Evolutionary conservation across 108 stramenopile species (phyloP).

Genomic region (Stephanodiscus triporus): DNA sequence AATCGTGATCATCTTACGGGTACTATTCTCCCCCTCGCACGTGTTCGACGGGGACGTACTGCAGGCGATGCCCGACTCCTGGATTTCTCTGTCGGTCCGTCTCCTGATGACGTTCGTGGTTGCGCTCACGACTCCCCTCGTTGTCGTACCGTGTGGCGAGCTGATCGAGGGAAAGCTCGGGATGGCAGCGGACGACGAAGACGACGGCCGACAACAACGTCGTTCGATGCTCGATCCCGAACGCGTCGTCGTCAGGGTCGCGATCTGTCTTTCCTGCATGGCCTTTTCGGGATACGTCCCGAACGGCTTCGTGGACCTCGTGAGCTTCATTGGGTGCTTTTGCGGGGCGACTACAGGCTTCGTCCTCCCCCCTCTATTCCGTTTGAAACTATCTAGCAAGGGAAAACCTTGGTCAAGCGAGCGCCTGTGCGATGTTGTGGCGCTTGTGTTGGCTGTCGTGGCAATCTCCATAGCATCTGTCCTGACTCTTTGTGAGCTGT

Average conservation of each 20-base stretch:
- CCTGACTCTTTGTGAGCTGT: slow-evolving; percentile 18
- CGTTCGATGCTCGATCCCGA: neutral
- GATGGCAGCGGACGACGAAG: neutral
- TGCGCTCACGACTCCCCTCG: slow-evolving; percentile 65
- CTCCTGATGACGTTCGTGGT: slow-evolving; percentile 71
- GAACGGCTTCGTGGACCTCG: slow-evolving; percentile 59
- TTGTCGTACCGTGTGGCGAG: slow-evolving; percentile 79
- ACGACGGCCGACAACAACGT: no score
- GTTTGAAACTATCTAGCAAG: slow-evolving; percentile 14
- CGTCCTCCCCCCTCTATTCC: slow-evolving; percentile 67
- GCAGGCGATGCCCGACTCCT: slow-evolving; percentile 61
- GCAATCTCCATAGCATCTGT: slow-evolving; percentile 21
- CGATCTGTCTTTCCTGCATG: slow-evolving; percentile 53
- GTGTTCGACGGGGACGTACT: slow-evolving; percentile 73
- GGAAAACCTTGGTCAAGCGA: neutral
- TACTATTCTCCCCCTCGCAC: slow-evolving; percentile 54
- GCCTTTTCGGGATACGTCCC: slow-evolving; percentile 55
- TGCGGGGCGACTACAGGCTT: slow-evolving; percentile 75
- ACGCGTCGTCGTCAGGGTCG: slow-evolving; percentile 47
- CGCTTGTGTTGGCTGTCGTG: slow-evolving; percentile 19
- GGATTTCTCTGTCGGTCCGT: slow-evolving; percentile 55
- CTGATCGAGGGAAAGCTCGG: slow-evolving; percentile 75
- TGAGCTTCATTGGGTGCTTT: slow-evolving; percentile 77
- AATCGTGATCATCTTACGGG: no score
- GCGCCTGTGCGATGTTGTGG: slow-evolving; percentile 8